Evolutionary conservation across 2,329 filamentous ascomycete species (phyloP).

Genomic region (Verticillium dahliae): DNA sequence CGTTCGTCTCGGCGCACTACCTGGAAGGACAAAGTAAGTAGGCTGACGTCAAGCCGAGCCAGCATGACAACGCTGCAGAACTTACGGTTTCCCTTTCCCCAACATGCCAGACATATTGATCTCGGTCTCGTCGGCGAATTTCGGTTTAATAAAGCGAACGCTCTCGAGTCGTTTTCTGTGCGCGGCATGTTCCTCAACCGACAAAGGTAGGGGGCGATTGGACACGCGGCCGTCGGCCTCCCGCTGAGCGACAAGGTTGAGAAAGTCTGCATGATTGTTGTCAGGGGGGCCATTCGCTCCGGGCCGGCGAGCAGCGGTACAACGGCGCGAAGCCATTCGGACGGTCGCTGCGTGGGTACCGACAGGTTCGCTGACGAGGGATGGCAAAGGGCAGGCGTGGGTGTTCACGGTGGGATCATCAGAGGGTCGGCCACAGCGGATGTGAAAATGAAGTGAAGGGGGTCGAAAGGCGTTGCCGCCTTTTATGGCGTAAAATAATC

Average conservation of each 20-base stretch:
- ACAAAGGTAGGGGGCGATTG: slow-evolving; percentile 10
- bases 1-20: slow-evolving; percentile 14
- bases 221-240: not conserved
- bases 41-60: not conserved
- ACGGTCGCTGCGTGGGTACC: not conserved
- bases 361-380: not conserved
- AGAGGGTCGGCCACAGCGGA: not conserved
- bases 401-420: not conserved
- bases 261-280: slow-evolving; percentile 7
- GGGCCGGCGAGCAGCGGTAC: not conserved
- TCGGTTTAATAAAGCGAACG: slow-evolving; percentile 14
- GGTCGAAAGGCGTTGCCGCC: not conserved
- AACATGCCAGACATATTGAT: slow-evolving; percentile 16
- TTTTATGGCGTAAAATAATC: slow-evolving; percentile 1
- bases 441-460: not conserved
- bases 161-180: slow-evolving; percentile 11
- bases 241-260: slow-evolving; percentile 3
- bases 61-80: not conserved
- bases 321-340: not conserved
- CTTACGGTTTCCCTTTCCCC: slow-evolving; percentile 15
- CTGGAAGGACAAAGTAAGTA: not conserved
- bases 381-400: not conserved
- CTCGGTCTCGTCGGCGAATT: slow-evolving; percentile 12
- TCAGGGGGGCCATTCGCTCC: not conserved
- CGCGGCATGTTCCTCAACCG: slow-evolving; percentile 12